Conservation (phyloP, 495 filamentous ascomycete species). For the Penicillium steckii region DNA sequence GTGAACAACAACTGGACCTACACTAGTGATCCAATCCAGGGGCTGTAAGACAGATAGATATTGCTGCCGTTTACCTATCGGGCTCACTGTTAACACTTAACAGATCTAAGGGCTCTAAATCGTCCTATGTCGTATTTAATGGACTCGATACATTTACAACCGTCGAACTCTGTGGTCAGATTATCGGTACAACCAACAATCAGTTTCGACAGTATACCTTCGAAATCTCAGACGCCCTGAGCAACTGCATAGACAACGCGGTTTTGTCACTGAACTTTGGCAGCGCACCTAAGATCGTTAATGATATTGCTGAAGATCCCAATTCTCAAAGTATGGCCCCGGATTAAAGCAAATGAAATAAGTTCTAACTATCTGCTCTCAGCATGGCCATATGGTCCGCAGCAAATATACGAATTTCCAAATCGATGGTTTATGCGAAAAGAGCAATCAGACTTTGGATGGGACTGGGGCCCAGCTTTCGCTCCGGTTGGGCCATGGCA, state of each 20-base stretch:
- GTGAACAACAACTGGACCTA: conserved; percentile 63
- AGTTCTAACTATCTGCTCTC: conserved; percentile 2
- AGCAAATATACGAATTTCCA: conserved; percentile 45
- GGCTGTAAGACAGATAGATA: conserved; percentile 39
- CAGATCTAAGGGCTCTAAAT: conserved; percentile 24
- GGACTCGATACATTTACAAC: conserved; percentile 66
- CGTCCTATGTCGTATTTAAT: conserved; percentile 60
- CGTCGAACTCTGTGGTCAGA: conserved; percentile 57
- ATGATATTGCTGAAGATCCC: conserved; percentile 53
- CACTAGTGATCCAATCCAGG: conserved; percentile 47
- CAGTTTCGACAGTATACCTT: conserved; percentile 74
- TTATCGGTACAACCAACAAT: conserved; percentile 65
- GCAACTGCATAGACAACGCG: conserved; percentile 41
- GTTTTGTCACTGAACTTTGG: conserved; percentile 54
- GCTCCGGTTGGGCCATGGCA: conserved; percentile 66
- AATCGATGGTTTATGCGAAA: conserved; percentile 66
- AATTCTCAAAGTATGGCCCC: conserved; percentile 44
- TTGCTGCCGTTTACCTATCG: not conserved
- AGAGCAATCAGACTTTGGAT: conserved; percentile 69
- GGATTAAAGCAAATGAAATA: too few species aligned
- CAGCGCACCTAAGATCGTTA: conserved; percentile 52
- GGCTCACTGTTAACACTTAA: conserved; percentile 3
- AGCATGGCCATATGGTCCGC: conserved; percentile 48
- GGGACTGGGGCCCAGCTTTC: conserved; percentile 71
- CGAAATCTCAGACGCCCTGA: conserved; percentile 54